phyloP scores from a whole-genome alignment of 176 grass and related monocot genomes.

The Tuctoria greenei region DNA sequence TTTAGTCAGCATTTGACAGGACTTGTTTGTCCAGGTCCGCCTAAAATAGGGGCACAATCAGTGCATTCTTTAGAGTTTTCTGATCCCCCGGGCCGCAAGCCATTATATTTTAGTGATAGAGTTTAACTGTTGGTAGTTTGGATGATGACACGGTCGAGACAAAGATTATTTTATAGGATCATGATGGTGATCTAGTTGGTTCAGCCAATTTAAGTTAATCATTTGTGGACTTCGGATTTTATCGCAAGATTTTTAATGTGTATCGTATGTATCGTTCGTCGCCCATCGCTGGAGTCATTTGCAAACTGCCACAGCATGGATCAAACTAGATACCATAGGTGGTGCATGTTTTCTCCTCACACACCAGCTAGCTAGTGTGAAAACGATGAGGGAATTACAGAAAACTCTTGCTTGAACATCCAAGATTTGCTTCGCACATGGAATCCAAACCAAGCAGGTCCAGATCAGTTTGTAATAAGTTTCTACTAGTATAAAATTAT shows the following conservation, averaged over 20 bases:
- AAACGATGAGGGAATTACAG: neutral
- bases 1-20: constrained; percentile 56
- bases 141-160: constrained; percentile 35
- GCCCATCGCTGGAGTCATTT: constrained; percentile 22
- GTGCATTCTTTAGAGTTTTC: constrained; percentile 44
- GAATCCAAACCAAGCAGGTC: constrained; percentile 38
- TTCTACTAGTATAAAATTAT: neutral
- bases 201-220: constrained; percentile 57
- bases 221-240: constrained; percentile 43
- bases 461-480: constrained; percentile 8
- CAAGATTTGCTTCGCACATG: constrained; percentile 47
- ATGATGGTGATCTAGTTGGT: constrained; percentile 43
- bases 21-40: constrained; percentile 51
- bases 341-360: constrained; percentile 16
- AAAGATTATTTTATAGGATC: constrained; percentile 22
- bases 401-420: neutral
- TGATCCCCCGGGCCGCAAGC: constrained; percentile 41
- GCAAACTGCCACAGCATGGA: constrained; percentile 35
- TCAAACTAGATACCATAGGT: constrained; percentile 15
- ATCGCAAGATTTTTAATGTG: constrained; percentile 9
- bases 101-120: constrained; percentile 33
- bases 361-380: neutral
- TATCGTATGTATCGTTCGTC: constrained; percentile 26
- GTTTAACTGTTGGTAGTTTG: constrained; percentile 46
- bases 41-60: constrained; percentile 54